A percentile compares a stretch with the other conserved stretches of the same genome.
phyloP scores from a whole-genome alignment of 352 stramenopile genomes.

The Phytophthora boehmeriae region DNA sequence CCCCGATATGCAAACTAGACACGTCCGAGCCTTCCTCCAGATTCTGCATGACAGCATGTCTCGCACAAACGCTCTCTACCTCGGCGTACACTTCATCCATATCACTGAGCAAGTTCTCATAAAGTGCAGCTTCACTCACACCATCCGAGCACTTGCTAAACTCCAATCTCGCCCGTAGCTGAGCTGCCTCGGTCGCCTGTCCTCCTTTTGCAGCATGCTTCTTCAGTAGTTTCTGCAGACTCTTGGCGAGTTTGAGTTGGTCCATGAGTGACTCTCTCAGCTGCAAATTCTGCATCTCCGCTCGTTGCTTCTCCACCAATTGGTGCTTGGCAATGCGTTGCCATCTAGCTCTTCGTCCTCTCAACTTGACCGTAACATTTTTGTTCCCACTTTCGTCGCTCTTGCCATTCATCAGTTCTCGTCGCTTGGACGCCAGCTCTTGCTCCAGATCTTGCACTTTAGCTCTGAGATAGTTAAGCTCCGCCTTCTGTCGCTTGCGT shows the following conservation, averaged over 20 bases:
- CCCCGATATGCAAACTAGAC: conserved; percentile 33
- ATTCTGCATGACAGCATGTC: conserved; percentile 32
- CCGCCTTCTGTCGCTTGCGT: conserved; percentile 55
- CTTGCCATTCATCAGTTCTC: conserved; percentile 12
- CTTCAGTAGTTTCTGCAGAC: conserved; percentile 52
- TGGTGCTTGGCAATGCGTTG: conserved; percentile 44
- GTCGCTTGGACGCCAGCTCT: conserved; percentile 31
- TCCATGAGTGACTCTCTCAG: conserved; percentile 30
- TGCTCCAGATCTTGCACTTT: conserved; percentile 51
- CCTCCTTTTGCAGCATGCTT: conserved; percentile 26
- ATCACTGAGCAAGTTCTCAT: conserved; percentile 28
- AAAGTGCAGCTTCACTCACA: conserved; percentile 24
- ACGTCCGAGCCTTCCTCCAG: conserved; percentile 36
- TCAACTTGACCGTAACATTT: neutral
- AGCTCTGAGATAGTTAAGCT: conserved; percentile 53
- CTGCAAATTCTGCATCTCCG: conserved; percentile 44
- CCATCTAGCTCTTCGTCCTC: conserved; percentile 23
- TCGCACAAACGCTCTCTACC: conserved; percentile 31
- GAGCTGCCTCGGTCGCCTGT: conserved; percentile 16
- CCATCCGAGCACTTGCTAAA: conserved; percentile 19
- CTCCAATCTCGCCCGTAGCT: conserved; percentile 25
- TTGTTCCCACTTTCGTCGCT: conserved; percentile 17
- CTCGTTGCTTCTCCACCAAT: conserved; percentile 35
- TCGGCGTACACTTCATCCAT: conserved; percentile 41
- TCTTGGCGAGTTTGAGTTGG: conserved; percentile 54